Base-by-base conservation (phyloP, 257 asterid genomes). In the Thymus quinquecostatus region DNA sequence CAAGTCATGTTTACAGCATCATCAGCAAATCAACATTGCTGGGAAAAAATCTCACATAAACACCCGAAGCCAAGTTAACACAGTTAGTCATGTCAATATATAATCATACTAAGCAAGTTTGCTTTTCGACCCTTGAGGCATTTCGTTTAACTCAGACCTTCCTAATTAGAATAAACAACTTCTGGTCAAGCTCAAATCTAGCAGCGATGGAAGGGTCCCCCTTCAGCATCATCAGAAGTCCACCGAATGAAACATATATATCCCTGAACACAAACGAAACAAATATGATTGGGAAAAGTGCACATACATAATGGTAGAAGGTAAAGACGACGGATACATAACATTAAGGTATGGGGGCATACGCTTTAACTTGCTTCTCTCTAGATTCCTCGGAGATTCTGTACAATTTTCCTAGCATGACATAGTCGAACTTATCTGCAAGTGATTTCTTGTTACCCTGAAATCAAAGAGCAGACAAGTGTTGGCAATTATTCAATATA, bases 351-450 rank as follows among this genome's bases (percentile, higher is more conserved):
- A 66, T 21, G 48, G 50, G 74, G 66, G 79, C 96, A 1, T 89
- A 91, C 98, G 96, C 96, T 87, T 86, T 89, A 36, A 78, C 85
- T 33, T 84, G 88, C 76, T 77, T 75, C 49, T 82, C 82, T 48
- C 76, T 74, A 33, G 85, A 75, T 66, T 89, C 92, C 82, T 93
- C 98, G 0, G 94, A 81, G 75, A 93, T 85, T 75, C 87, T 87
- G 85, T 93, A 91, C 58, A 93, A 66, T 75, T 91, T 93, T 58
- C 98, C 98, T 65, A 87, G 97, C 97, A 93, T 93, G 62, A 93
- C 96, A 64, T 93, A 93, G 73, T 93, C 98, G 40, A 83, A 92
- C 78, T 87, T 80, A 74, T 93, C 98, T 36, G 97, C 98, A 53
- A 91, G 89, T 36, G 96, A 86, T 73, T 87, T 93, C 87, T 77